phyloP scores from a whole-genome alignment of 768 basidiomycete genomes.

The Lentinus brumalis region DNA sequence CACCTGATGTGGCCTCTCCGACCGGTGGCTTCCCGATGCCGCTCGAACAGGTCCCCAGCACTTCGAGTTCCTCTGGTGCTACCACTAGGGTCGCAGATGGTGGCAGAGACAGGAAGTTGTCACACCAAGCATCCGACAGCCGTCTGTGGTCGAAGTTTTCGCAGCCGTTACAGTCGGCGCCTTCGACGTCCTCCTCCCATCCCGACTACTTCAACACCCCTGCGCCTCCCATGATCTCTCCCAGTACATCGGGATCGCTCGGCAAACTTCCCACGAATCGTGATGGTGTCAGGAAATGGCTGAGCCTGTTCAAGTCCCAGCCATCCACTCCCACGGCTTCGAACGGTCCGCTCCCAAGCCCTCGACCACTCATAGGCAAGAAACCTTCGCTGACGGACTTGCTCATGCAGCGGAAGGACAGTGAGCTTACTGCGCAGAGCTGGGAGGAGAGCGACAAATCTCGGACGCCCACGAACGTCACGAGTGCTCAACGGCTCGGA shows the following conservation, averaged over 20 bases:
- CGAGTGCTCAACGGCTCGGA: constrained; percentile 19
- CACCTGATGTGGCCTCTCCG: constrained; percentile 48
- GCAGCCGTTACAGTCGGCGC: constrained; percentile 39
- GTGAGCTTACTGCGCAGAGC: constrained; percentile 51
- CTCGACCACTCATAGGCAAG: constrained; percentile 43
- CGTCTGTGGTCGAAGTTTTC: constrained; percentile 60
- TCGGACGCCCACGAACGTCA: constrained; percentile 49
- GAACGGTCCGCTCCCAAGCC: constrained; percentile 26
- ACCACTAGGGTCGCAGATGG: constrained; percentile 49
- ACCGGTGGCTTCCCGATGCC: constrained; percentile 37
- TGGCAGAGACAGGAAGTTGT: constrained; percentile 60
- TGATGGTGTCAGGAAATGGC: constrained; percentile 81
- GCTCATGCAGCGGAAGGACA: constrained; percentile 57
- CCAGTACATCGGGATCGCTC: constrained; percentile 36
- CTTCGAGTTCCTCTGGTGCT: constrained; percentile 49
- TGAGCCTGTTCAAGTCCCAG: constrained; percentile 55
- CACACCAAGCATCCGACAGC: constrained; percentile 71
- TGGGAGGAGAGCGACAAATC: constrained; percentile 66
- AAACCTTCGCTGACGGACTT: constrained; percentile 72
- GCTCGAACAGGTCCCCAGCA: constrained; percentile 46
- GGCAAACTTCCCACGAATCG: constrained; percentile 69
- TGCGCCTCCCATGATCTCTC: constrained; percentile 11
- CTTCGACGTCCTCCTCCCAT: constrained; percentile 47
- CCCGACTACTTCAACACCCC: constrained; percentile 30
- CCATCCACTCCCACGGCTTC: constrained; percentile 42